Conservation (phyloP, 1,139 yeast genomes). For the Lodderomyces metapsilosis region DNA sequence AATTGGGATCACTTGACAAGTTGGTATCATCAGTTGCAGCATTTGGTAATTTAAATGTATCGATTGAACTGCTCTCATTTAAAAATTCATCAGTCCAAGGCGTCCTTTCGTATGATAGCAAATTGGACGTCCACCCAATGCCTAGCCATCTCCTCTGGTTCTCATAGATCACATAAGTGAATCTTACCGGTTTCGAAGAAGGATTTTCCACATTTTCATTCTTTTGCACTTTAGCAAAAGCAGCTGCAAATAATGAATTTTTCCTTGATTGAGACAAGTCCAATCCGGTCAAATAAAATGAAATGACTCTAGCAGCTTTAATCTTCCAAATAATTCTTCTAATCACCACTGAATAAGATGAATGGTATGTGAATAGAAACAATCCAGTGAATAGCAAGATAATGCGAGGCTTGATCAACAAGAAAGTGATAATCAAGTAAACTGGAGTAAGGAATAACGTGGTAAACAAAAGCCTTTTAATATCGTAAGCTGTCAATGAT, state of each 20-base stretch:
- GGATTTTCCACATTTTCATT: conserved; percentile 22
- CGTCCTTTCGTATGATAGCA: conserved; percentile 87
- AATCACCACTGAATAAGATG: conserved; percentile 78
- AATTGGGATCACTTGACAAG: conserved; percentile 23
- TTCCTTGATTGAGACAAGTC: conserved; percentile 65
- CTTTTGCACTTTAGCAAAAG: conserved; percentile 58
- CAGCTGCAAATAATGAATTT: conserved; percentile 52
- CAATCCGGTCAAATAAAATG: conserved; percentile 83
- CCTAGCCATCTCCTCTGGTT: conserved; percentile 98
- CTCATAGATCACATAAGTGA: conserved; percentile 91
- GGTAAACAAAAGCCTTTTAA: conserved; percentile 76
- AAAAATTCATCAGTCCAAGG: conserved; percentile 97
- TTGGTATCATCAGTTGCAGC: conserved; percentile 36
- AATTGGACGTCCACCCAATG: conserved; percentile 94
- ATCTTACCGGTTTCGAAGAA: conserved; percentile 63
- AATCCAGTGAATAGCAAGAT: conserved; percentile 61
- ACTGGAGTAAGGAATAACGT: conserved; percentile 83
- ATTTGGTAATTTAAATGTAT: conserved; percentile 73
- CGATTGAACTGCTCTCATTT: conserved; percentile 75
- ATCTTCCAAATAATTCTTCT: conserved; percentile 84
- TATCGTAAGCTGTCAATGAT: conserved; percentile 71
- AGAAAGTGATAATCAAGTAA: conserved; percentile 66
- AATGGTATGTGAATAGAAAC: conserved; percentile 76
- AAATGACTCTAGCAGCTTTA: conserved; percentile 62
- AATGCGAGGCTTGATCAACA: conserved; percentile 70